These are phyloP conservation scores for Parsonsia alboflavescens DNA, from an alignment of 257 asterid species.

Conservation along the genomic window DNA sequence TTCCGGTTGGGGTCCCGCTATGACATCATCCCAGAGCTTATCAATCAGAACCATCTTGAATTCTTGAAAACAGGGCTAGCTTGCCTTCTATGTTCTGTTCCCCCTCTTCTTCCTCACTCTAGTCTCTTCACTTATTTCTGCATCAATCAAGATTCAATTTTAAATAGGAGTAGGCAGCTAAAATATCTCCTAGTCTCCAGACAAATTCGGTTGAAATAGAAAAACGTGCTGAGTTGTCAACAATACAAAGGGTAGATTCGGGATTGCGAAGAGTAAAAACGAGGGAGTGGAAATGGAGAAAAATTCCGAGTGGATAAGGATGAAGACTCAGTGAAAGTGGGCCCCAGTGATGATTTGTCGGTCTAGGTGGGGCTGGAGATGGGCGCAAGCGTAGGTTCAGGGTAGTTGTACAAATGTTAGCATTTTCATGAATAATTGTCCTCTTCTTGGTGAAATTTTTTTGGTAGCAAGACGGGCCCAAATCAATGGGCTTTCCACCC, in stretches of 20 bases:
- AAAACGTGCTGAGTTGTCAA: too few relatives aligned
- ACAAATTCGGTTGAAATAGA: background rate
- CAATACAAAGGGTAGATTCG: background rate
- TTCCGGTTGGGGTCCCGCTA: conserved; percentile 85
- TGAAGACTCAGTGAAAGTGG: conserved; percentile 33
- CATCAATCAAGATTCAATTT: background rate
- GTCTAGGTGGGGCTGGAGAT: background rate
- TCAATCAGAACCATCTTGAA: conserved; percentile 68
- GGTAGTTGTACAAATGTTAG: conserved; percentile 25
- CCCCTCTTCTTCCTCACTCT: background rate
- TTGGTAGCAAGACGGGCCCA: background rate
- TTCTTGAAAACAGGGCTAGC: background rate
- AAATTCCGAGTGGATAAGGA: conserved; percentile 47
- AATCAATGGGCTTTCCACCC: background rate
- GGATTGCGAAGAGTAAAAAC: background rate
- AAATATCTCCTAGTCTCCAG: conserved; percentile 21
- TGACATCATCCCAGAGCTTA: conserved; percentile 87
- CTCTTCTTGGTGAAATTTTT: conserved; percentile 10
- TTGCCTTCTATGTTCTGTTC: too few relatives aligned
- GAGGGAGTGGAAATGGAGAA: conserved; percentile 22
- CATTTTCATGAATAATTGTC: conserved; percentile 12
- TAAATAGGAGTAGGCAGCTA: conserved; percentile 26
- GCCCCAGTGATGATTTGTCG: conserved; percentile 7
- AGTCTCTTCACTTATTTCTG: background rate
- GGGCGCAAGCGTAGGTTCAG: conserved; percentile 8